Base-by-base conservation (phyloP, 768 basidiomycete species). In the Phanerodontia chrysosporium region DNA sequence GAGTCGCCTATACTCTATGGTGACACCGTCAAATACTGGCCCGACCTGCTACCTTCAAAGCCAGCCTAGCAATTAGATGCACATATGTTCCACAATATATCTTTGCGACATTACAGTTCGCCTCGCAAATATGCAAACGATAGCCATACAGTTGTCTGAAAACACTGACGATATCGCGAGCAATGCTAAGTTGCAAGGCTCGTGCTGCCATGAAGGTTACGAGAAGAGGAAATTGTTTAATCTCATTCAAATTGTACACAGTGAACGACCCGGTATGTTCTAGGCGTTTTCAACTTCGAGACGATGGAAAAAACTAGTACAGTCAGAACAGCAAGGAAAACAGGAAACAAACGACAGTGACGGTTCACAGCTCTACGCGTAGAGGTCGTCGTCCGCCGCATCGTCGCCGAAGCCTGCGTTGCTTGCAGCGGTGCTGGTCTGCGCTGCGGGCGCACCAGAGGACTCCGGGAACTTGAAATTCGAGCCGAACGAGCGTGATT, bases 391-490 rank as follows among this genome's bases (percentile, higher is more conserved):
- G 67, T 96, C 95, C 58, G 83, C 86, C 9, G 85, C 77, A 64
- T 97, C 94, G 60, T 95, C 92, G 35, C 85, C 80, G 77, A 94
- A 94, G 24, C 85, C 89, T 35, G 87, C 76, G 60, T 94, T 93
- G 52, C 84, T 83, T 3, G 80, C 66, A 18, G 75, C 72, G n/a
- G 80, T 72, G 8, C 79, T 74, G 12, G 76, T 75, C 22, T 67
- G 68, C 49, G 69, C 65, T 16, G 58, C 51, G 39, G 75, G 66
- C 16, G 69, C 71, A 57, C 69, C 76, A 28, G 55, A 45, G 53
- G 84, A 81, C 66, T 95, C 95, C 29, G 97, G 97, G 94, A 99
- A 99, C 81, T 92, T 95, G 87, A 99, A 99, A 73, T 85, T 89
- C 76, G 88, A 89, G 49, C 96, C 95, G 70, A 97, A 95, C 46